These are phyloP conservation scores for Micractinium conductrix DNA, from an alignment of 139 green algal species.

Conservation along the genomic window DNA sequence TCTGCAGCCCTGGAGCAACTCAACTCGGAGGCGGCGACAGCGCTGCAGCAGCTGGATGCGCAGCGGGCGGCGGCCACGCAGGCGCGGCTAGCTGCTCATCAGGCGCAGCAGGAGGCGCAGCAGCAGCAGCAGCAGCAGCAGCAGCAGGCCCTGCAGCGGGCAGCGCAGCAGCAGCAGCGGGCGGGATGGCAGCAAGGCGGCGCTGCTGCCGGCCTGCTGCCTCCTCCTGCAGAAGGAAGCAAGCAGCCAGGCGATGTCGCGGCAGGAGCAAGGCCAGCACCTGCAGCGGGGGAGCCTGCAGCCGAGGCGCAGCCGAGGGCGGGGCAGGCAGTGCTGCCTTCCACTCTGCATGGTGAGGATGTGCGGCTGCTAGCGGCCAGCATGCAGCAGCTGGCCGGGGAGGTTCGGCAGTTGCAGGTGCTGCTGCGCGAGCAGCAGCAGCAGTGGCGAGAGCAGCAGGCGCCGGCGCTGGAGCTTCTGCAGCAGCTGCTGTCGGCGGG, in stretches of 20 bases:
- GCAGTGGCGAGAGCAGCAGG: conserved; percentile 24
- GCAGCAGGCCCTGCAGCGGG: neutral
- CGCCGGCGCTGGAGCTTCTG: conserved; percentile 4
- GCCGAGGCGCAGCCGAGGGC: neutral
- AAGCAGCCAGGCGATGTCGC: neutral
- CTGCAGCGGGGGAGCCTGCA: neutral
- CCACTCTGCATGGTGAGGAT: neutral
- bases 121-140: neutral
- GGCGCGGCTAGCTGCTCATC: no score
- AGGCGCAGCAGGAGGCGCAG: neutral
- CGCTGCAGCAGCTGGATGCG: conserved; percentile 25
- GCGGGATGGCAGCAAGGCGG: neutral
- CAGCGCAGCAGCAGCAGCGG: neutral
- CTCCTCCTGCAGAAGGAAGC: neutral
- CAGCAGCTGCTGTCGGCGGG: conserved; percentile 10
- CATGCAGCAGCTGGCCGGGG: neutral
- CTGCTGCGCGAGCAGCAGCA: conserved; percentile 25
- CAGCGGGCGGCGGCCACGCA: neutral
- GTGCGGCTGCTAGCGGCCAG: neutral
- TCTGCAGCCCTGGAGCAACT: conserved; percentile 1
- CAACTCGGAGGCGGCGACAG: conserved; percentile 3
- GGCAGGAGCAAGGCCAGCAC: neutral
- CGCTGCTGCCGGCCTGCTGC: neutral
- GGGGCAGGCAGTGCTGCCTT: neutral
- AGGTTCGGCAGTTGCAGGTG: conserved; percentile 6